Evolutionary conservation across 1,284 basidiomycete species (phyloP), one percentile per base, ranked within the genome.

Genomic region (Earliella scabrosa): DNA sequence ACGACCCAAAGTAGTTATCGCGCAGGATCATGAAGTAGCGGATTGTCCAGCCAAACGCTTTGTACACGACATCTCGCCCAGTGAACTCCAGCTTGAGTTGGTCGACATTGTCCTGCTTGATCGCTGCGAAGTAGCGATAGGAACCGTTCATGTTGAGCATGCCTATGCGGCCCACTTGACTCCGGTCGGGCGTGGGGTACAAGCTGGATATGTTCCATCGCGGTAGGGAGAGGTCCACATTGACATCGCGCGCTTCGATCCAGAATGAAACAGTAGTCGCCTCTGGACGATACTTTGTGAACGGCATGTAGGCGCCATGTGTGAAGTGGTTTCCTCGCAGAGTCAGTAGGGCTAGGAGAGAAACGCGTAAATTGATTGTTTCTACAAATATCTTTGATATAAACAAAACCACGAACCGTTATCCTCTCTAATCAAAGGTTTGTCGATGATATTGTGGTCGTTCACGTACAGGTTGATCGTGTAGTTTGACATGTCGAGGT

Each of bases 401-500:
- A n/a, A n/a, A n/a, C 32, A 24, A 14, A 18, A 20, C 20, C n/a
- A 45, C 66, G 6, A 66, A 92, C 94, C 87, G 70, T 97, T 97
- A 61, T 92, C 88, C 18, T 93, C 88, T 51, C 76, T 77, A 46
- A 87, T 78, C 26, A 88, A 74, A 1, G 94, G 93, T 60, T 89
- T 90, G 75, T 96, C 93, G 54, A 98, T 92, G 68, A 98, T 93
- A 69, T 98, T 97, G 67, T 95, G 93, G 70, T 98, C 95, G 68
- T 97, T 98, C 57, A 91, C 85, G 68, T 92, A 95, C n/a, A 92
- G 71, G 64, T 91, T 88, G 48, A 96, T 70, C 56, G 86, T 81
- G 71, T 88, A 96, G 64, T 92, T 86, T 68, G 86, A 79, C 55
- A 97, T 71, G 49, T 86, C 80, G 31, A 96, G 64, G 36, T 88